Evolutionary conservation across 1,284 basidiomycete genomes (phyloP).

Genomic region (Sporisorium exsertum): DNA sequence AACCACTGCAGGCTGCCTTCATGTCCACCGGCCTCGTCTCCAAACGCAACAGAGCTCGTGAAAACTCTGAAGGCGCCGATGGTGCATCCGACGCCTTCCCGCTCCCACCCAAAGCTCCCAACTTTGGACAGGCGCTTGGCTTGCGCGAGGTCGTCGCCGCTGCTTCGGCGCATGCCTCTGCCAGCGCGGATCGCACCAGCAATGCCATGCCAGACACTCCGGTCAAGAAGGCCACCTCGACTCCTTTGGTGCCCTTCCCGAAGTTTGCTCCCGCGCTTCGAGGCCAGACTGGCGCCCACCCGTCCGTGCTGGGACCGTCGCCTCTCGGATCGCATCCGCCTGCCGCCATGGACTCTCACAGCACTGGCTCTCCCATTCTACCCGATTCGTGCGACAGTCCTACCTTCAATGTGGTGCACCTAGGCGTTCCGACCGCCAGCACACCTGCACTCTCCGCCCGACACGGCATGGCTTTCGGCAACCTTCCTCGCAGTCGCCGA

Average conservation of each 20-base stretch:
- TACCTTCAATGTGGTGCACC: constrained; percentile 43
- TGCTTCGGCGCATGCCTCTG: constrained; percentile 55
- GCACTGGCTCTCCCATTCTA: constrained; percentile 45
- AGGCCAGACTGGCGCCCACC: constrained; percentile 11
- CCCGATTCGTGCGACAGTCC: constrained; percentile 56
- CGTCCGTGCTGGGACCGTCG: constrained; percentile 34
- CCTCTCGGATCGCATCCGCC: constrained; percentile 32
- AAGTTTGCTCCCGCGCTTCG: constrained; percentile 35
- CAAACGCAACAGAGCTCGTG: constrained; percentile 59
- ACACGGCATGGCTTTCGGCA: constrained; percentile 24
- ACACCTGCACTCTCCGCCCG: constrained; percentile 29
- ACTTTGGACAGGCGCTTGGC: constrained; percentile 57
- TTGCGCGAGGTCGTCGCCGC: constrained; percentile 66
- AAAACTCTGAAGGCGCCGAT: constrained; percentile 38
- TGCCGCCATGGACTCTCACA: constrained; percentile 16
- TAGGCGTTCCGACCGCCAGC: constrained; percentile 36
- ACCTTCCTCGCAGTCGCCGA: constrained; percentile 31
- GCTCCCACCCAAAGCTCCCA: constrained; percentile 46
- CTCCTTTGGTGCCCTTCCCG: constrained; percentile 45
- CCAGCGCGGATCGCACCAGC: constrained; percentile 22
- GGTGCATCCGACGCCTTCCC: constrained; percentile 43
- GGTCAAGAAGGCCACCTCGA: constrained; percentile 59
- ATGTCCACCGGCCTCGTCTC: constrained; percentile 70
- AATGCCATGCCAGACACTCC: constrained; percentile 71
- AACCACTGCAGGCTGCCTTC: constrained; percentile 71